Base-by-base conservation (phyloP, 2,329 filamentous ascomycete species). In the Ophiocordyceps camponoti-leonardi region DNA sequence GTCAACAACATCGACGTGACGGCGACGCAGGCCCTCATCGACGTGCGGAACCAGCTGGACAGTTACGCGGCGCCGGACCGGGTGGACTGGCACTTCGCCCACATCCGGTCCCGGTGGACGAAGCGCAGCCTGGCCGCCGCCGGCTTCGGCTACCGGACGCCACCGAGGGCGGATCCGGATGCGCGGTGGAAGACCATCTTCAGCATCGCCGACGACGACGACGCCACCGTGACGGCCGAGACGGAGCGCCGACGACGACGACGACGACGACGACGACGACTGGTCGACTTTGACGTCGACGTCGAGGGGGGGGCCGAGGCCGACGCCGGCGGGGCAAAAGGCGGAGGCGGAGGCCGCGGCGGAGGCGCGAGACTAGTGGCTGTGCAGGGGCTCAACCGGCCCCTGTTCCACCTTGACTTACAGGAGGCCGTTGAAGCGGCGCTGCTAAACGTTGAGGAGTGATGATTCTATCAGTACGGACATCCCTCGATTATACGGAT, bases 141-240 rank as follows among this genome's bases (percentile, higher is more conserved):
- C 4, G 72, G 72, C 1, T 76, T 77, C 49, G 73, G 73, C 8
- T 63, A 58, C 54, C 58, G 59, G 12, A 61, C 60, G 6, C 64
- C 54, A 10, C 54, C 31, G 45, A 55, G 46, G 13, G 49, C n/a
- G n/a, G n/a, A n/a, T 40, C 47, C 42, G 22, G 52, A 49, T 35
- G 49, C 52, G 46, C 50, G 50, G 16, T 64, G 60, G 61, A 88
- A 86, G 63, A 84, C 86, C 20, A 88, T 96, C 53, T 96, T 95
- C 72, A 86, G 79, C 57, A 88, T 96, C 33, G 86, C 90, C 1
- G 87, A 94, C 57, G 77, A 94, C 45, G 79, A 85, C 48, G 82
- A 87, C 12, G 67, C 79, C 46, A 86, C 81, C 18, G 83, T n/a
- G n/a, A n/a, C 83, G 1, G 54, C 60, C 8, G 52, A 52, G 12